Conservation (phyloP, 495 filamentous ascomycete species). For the Talaromyces liani region DNA sequence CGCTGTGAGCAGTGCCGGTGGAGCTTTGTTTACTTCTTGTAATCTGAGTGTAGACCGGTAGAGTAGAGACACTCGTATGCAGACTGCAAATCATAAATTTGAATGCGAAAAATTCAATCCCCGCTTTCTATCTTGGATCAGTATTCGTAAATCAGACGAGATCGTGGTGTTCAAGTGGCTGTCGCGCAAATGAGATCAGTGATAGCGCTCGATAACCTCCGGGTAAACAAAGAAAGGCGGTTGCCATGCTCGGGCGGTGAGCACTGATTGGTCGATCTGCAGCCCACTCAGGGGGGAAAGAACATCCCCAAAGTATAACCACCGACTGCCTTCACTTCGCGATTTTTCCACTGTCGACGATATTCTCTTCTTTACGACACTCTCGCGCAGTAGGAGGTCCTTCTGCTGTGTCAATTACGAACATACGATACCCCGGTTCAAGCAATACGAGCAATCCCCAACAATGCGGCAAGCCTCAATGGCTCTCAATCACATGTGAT, state of each 20-base stretch:
- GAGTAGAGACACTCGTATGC: not conserved
- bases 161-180: not conserved
- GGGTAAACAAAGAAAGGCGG: conserved; percentile 6
- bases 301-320: not conserved
- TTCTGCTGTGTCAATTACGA: not conserved
- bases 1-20: not conserved
- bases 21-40: conserved; percentile 1
- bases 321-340: not conserved
- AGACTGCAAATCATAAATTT: not conserved
- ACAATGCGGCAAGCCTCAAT: not conserved
- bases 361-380: not conserved
- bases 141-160: not conserved
- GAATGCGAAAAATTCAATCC: not conserved
- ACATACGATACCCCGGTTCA: not conserved
- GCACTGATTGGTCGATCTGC: conserved; percentile 4
- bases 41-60: not conserved
- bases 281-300: not conserved
- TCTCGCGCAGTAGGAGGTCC: not conserved
- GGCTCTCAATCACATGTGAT: not conserved
- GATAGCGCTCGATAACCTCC: not conserved
- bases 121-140: not conserved
- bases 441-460: not conserved
- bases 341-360: not conserved
- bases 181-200: not conserved
- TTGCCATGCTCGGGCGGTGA: conserved; percentile 5